Conservation (phyloP, 148 eudicot genomes). For the Euryodendron excelsum region DNA sequence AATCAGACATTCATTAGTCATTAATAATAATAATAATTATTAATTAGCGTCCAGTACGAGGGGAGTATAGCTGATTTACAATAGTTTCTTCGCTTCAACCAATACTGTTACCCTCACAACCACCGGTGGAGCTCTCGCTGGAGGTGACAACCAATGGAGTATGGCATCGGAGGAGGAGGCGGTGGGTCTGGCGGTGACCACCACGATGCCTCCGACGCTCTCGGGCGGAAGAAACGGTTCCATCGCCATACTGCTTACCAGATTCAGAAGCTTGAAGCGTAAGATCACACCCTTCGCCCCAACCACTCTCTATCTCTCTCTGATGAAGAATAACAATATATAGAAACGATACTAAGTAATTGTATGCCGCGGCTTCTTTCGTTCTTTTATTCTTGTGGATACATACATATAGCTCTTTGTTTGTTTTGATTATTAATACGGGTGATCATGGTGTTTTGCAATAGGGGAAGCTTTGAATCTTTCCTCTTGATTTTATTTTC, state of each 20-base stretch:
- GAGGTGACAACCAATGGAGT: neutral
- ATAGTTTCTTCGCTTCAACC: neutral
- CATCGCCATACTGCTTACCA: constrained; percentile 53
- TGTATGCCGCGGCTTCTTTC: neutral
- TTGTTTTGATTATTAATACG: too few species aligned
- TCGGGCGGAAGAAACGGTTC: constrained; percentile 39
- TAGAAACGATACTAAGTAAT: neutral
- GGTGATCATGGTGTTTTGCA: too few species aligned
- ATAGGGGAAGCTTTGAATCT: too few species aligned
- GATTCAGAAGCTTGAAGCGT: constrained; percentile 55
- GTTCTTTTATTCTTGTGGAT: neutral
- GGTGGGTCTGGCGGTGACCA: constrained; percentile 36
- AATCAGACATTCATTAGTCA: too few species aligned
- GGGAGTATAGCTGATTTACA: too few species aligned
- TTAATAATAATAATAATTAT: too few species aligned
- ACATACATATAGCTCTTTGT: too few species aligned
- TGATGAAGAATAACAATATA: neutral
- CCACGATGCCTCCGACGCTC: constrained; percentile 32
- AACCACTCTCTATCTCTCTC: neutral
- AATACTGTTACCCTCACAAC: too few species aligned
- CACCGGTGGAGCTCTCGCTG: neutral
- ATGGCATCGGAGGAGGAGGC: constrained; percentile 34
- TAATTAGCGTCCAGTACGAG: too few species aligned
- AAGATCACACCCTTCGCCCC: neutral
- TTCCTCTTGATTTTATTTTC: neutral